Evolutionary conservation across 73 alveolate genomes (phyloP).

Genomic region (Paramecium sexaurelia): DNA sequence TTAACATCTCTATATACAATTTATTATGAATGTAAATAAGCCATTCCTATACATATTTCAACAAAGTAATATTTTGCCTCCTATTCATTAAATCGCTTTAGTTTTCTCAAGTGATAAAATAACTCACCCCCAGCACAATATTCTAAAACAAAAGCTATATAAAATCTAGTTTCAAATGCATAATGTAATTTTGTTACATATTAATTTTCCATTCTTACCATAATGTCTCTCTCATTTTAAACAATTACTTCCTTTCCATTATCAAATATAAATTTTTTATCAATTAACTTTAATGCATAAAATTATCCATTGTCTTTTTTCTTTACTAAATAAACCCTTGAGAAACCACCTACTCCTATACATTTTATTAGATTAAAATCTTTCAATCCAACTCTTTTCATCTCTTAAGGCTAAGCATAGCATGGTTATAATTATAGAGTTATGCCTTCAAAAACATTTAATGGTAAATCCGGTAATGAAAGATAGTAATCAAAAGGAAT

Average conservation of each 20-base stretch:
- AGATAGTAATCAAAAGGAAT: conserved; percentile 47
- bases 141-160: conserved; percentile 81
- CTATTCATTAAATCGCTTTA: conserved; percentile 73
- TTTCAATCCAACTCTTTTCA: conserved; percentile 49
- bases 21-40: conserved; percentile 71
- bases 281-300: conserved; percentile 83
- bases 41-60: conserved; percentile 77
- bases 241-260: conserved; percentile 70
- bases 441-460: conserved; percentile 3
- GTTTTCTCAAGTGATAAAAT: conserved; percentile 79
- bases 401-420: neutral
- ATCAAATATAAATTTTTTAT: conserved; percentile 76
- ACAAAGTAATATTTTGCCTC: conserved; percentile 76
- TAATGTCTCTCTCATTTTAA: conserved; percentile 74
- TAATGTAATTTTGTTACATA: conserved; percentile 77
- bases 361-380: conserved; percentile 72
- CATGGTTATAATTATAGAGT: conserved; percentile 32
- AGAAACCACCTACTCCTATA: conserved; percentile 91
- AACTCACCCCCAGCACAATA: conserved; percentile 93
- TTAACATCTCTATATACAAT: conserved; percentile 77
- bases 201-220: conserved; percentile 73
- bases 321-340: conserved; percentile 81
- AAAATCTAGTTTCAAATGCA: conserved; percentile 77
- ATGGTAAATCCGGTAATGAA: neutral
- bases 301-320: conserved; percentile 85